Evolutionary conservation across 805 yeast genomes (phyloP), one percentile per base, ranked within the genome.

Genomic region (Teunomyces kruisii): DNA sequence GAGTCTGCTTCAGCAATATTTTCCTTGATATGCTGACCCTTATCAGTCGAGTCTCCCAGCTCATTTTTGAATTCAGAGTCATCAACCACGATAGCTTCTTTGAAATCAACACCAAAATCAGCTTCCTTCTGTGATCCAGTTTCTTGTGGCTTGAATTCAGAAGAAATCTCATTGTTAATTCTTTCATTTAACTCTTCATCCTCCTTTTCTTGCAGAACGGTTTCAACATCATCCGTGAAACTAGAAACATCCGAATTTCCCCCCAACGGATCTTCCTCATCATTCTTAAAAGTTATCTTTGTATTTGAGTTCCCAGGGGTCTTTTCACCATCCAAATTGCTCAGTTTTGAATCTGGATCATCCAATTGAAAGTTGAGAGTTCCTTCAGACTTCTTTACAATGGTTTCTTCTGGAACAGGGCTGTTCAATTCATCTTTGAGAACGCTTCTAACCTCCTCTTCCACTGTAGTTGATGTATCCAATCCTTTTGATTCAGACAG

Each of bases 301-400:
- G 66, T 63, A 12, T 58, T 60, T 1, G 65, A 51, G 31, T 60
- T 65, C 2, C 64, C 67, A 2, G 71, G 70, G 2, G 69, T 65
- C 35, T 54, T 60, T 17, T 65, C 70, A 1, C 68, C 69, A 46
- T 64, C 69, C 10, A 22, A 17, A 35, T 19, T 24, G 15, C 9
- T 16, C 12, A 13, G 38, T n/a, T 8, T 22, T 5, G 27, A 13
- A 19, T 22, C 38, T 12, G 27, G 22, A 5, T 35, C 28, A n/a
- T 24, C 8, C 9, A 35, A 17, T 22, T 35, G 38, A 19, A 28
- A 35, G n/a, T 35, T 19, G 28, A 35, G 38, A n/a, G 14, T 22
- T 7, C 22, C 26, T 13, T 35, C 38, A 4, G 15, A 6, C 10
- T 8, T 14, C 27, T 7, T 7, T 12, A n/a, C 22, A 13, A n/a